Conservation (phyloP, 768 basidiomycete species). For the Stropharia rugosoannulata region DNA sequence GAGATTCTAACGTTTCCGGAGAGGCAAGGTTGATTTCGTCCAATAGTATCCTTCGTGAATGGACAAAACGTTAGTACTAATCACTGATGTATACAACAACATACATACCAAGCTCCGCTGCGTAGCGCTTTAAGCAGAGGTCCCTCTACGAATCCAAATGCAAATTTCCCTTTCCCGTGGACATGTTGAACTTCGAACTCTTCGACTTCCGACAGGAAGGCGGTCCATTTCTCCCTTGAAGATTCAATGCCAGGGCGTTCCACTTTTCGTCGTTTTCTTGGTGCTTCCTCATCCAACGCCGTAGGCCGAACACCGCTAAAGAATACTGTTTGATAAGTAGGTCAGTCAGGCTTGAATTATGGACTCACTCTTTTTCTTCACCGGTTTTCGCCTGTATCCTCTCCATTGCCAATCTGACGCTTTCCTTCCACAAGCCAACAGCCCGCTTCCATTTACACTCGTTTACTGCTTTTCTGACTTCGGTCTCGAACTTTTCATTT, state of each 20-base stretch:
- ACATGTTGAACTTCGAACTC: slow-evolving; percentile 89
- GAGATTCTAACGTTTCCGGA: slow-evolving; percentile 90
- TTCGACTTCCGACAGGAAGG: slow-evolving; percentile 64
- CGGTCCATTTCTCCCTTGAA: slow-evolving; percentile 60
- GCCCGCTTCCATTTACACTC: slow-evolving; percentile 86
- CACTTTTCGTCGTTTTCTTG: slow-evolving; percentile 72
- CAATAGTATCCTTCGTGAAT: slow-evolving; percentile 72
- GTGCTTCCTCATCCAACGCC: slow-evolving; percentile 33
- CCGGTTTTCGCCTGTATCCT: slow-evolving; percentile 43
- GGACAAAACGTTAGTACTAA: slow-evolving; percentile 2
- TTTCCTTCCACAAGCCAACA: slow-evolving; percentile 83
- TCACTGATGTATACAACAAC: neutral
- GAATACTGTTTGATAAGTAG: slow-evolving; percentile 1
- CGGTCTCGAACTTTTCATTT: slow-evolving; percentile 84
- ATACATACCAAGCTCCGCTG: slow-evolving; percentile 82
- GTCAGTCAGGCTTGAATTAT: neutral
- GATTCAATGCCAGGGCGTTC: slow-evolving; percentile 38
- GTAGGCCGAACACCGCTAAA: slow-evolving; percentile 9
- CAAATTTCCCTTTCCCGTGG: slow-evolving; percentile 85
- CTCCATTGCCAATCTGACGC: slow-evolving; percentile 65
- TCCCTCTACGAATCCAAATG: slow-evolving; percentile 94
- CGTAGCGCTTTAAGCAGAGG: slow-evolving; percentile 90
- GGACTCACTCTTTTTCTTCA: slow-evolving; percentile 24
- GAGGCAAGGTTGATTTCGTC: slow-evolving; percentile 97
- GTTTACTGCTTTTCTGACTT: slow-evolving; percentile 75